A percentile compares a stretch with the other conserved stretches of the same genome.
phyloP scores from a whole-genome alignment of 139 green algal genomes.

The Tetradesmus lagerheimii region DNA sequence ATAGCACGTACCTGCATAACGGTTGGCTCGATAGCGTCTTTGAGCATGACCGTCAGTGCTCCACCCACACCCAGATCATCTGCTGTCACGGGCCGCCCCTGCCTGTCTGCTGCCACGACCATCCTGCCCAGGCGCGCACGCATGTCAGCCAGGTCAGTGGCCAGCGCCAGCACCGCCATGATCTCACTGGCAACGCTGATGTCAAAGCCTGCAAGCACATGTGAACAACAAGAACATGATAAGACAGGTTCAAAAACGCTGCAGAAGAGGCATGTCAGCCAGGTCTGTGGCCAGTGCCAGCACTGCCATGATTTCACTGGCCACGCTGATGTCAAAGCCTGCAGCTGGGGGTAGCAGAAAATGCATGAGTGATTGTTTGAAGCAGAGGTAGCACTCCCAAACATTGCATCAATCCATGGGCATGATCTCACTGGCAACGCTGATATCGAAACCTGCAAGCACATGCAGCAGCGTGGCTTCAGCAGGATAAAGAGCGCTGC shows the following conservation, averaged over 20 bases:
- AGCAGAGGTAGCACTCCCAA: slow-evolving; percentile 88
- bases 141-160: slow-evolving; percentile 75
- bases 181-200: slow-evolving; percentile 96
- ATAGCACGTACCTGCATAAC: slow-evolving; percentile 92
- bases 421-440: slow-evolving; percentile 96
- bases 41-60: slow-evolving; percentile 98
- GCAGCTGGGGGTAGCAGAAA: too few species aligned
- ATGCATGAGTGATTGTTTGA: too few species aligned
- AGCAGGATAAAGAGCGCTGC: neutral
- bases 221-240: neutral
- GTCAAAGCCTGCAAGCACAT: slow-evolving; percentile 84
- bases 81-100: slow-evolving; percentile 89
- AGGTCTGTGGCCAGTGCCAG: slow-evolving; percentile 92
- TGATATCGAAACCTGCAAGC: slow-evolving; percentile 94
- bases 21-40: slow-evolving; percentile 96
- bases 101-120: slow-evolving; percentile 77
- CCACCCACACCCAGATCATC: slow-evolving; percentile 98
- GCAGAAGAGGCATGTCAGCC: slow-evolving; percentile 77
- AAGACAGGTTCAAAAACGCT: neutral
- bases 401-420: too few species aligned
- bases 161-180: slow-evolving; percentile 99
- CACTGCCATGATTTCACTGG: slow-evolving; percentile 98
- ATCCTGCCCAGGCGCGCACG: slow-evolving; percentile 85
- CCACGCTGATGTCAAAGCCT: slow-evolving; percentile 98
- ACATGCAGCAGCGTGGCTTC: neutral